phyloP scores from a whole-genome alignment of 108 stramenopile species.

The Fragilaria radians region DNA sequence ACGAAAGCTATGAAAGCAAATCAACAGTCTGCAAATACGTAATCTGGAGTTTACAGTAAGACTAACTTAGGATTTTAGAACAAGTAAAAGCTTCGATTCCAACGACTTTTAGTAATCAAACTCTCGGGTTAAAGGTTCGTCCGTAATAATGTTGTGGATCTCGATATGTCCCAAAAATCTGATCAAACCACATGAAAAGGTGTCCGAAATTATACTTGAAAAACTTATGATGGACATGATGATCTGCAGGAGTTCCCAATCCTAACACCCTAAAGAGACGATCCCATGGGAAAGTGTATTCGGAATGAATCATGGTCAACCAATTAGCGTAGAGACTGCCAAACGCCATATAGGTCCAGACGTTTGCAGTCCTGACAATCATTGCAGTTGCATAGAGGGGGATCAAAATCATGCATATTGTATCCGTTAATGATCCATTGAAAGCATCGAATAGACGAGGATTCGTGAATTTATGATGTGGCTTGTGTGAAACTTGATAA shows the following conservation, averaged over 20 bases:
- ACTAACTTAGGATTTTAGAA: no score
- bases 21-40: no score
- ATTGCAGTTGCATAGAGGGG: slow-evolving; percentile 82
- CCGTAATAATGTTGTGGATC: slow-evolving; percentile 56
- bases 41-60: no score
- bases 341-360: slow-evolving; percentile 97
- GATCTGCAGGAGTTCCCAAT: slow-evolving; percentile 87
- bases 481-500: slow-evolving; percentile 88
- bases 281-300: slow-evolving; percentile 79
- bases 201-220: slow-evolving; percentile 95
- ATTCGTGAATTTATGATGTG: slow-evolving; percentile 92
- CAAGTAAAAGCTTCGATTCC: no score
- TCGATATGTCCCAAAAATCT: slow-evolving; percentile 70
- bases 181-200: slow-evolving; percentile 94
- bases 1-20: no score
- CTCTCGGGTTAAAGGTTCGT: slow-evolving; percentile 56
- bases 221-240: slow-evolving; percentile 94
- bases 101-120: no score
- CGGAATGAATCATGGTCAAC: slow-evolving; percentile 88
- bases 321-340: slow-evolving; percentile 84
- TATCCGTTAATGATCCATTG: slow-evolving; percentile 83
- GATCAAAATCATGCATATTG: slow-evolving; percentile 83
- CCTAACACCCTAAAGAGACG: slow-evolving; percentile 59
- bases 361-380: slow-evolving; percentile 70
- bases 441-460: slow-evolving; percentile 94